phyloP scores from a whole-genome alignment of 176 grass and related monocot species.

The Avena eriantha region DNA sequence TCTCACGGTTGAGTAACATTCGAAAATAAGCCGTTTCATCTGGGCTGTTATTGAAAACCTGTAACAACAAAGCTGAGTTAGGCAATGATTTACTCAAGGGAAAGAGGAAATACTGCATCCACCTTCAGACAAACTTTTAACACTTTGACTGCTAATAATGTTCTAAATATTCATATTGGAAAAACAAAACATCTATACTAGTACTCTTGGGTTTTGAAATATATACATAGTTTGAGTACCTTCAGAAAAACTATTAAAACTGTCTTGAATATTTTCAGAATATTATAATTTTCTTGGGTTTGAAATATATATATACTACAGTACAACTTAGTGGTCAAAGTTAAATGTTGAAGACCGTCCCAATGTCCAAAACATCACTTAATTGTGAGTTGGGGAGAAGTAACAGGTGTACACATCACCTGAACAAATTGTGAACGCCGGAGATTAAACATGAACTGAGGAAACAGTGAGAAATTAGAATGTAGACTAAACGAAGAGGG shows the following conservation, averaged over 20 bases:
- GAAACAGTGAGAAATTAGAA: constrained; percentile 94
- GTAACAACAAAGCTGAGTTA: constrained; percentile 43
- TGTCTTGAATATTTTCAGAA: constrained; percentile 14
- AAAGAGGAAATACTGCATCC: neutral
- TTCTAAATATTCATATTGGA: constrained; percentile 14
- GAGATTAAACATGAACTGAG: constrained; percentile 99
- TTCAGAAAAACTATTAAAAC: neutral
- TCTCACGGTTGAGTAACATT: constrained; percentile 96
- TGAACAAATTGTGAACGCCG: constrained; percentile 97
- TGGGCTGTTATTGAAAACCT: constrained; percentile 99
- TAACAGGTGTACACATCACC: constrained; percentile 52
- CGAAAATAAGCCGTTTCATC: constrained; percentile 98
- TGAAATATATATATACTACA: neutral
- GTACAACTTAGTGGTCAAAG: constrained; percentile 14
- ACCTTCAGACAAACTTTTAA: constrained; percentile 7
- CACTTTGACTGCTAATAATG: neutral
- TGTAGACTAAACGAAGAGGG: constrained; percentile 89
- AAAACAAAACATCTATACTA: too few species aligned
- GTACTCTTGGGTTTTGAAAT: too few species aligned
- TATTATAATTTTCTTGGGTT: neutral
- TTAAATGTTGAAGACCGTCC: neutral
- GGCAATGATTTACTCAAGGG: constrained; percentile 4
- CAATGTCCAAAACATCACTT: neutral
- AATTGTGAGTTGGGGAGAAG: neutral
- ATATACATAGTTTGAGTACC: neutral